phyloP scores from a whole-genome alignment of 257 asterid species.

The Nicotiana benthamiana region DNA sequence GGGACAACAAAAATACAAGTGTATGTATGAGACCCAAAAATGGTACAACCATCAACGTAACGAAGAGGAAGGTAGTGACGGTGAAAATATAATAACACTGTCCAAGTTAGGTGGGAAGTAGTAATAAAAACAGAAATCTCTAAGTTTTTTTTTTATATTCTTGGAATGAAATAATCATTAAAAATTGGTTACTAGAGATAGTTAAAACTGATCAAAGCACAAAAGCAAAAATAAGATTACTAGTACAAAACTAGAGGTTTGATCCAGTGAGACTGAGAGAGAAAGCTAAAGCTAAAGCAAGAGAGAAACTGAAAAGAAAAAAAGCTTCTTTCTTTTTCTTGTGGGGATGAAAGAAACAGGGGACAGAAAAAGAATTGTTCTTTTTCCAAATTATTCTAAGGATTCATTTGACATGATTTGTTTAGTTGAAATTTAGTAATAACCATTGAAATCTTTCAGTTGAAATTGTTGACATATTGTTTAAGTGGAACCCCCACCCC shows the following conservation, averaged over 20 bases:
- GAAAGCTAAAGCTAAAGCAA: constrained; percentile 25
- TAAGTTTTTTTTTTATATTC: not conserved
- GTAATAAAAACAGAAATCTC: not conserved
- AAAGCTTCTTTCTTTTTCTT: not conserved
- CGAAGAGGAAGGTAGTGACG: constrained; percentile 12
- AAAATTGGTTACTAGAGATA: constrained; percentile 15
- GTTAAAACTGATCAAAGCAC: constrained; percentile 28
- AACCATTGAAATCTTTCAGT: not conserved
- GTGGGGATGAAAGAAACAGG: constrained; percentile 7
- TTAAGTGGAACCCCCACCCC: not conserved
- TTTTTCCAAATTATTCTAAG: not conserved
- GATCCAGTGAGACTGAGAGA: constrained; percentile 6
- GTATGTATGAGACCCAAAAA: constrained; percentile 25
- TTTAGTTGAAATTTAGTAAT: not conserved
- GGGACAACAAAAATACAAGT: constrained; percentile 15
- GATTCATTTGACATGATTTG: constrained; percentile 4
- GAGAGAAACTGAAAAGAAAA: constrained; percentile 15
- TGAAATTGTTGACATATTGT: not conserved
- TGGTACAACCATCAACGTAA: constrained; percentile 16
- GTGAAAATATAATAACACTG: constrained; percentile 9
- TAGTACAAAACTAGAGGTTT: constrained; percentile 7
- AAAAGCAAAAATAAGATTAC: not conserved
- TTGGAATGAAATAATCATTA: constrained; percentile 28
- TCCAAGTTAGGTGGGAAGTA: not conserved
- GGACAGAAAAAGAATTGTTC: not conserved